Evolutionary conservation across 495 filamentous ascomycete genomes (phyloP).

Genomic region (Xylaria palmicola): DNA sequence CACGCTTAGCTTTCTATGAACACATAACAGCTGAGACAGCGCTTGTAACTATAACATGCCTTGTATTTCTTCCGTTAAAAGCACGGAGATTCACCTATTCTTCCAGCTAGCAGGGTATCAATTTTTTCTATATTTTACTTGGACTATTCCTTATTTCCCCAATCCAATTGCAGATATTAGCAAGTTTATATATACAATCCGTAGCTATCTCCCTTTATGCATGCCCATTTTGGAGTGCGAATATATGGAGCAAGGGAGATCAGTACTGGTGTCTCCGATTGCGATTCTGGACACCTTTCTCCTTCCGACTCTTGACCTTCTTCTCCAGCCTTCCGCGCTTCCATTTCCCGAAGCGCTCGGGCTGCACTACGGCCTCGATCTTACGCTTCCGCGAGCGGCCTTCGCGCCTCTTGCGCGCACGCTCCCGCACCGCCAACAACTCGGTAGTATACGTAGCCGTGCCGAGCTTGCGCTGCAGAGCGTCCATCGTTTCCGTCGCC

Average conservation of each 20-base stretch:
- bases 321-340: constrained; percentile 85
- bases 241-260: background rate
- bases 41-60: background rate
- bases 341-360: constrained; percentile 70
- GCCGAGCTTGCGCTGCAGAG: constrained; percentile 81
- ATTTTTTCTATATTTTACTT: background rate
- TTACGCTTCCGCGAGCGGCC: constrained; percentile 76
- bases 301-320: constrained; percentile 80
- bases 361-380: constrained; percentile 78
- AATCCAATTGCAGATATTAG: too few relatives aligned
- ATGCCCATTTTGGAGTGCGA: too few relatives aligned
- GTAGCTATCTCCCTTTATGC: background rate
- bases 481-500: constrained; percentile 69
- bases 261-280: constrained; percentile 62
- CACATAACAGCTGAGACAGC: too few relatives aligned
- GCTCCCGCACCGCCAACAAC: constrained; percentile 65
- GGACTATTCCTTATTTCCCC: too few relatives aligned
- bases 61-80: background rate
- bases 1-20: too few relatives aligned
- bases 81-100: background rate
- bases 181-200: background rate
- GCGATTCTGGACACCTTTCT: constrained; percentile 66
- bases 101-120: background rate
- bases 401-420: constrained; percentile 66
- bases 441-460: constrained; percentile 70